phyloP scores from a whole-genome alignment of 108 stramenopile species.

The Cylindrotheca fusiformis region DNA sequence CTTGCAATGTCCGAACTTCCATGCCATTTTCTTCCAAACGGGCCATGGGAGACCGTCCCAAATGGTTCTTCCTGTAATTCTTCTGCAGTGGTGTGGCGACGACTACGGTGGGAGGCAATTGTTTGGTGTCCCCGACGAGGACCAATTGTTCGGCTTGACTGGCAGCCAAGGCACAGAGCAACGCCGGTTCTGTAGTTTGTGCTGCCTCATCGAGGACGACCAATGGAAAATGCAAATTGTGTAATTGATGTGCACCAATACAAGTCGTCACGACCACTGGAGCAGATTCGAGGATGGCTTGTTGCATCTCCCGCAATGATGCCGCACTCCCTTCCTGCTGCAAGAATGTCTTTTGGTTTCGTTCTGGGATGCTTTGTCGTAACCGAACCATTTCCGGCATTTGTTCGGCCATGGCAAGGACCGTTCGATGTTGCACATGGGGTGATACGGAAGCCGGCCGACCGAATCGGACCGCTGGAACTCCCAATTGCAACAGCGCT shows the following conservation, averaged over 20 bases:
- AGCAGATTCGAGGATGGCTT: slow-evolving; percentile 37
- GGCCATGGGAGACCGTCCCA: slow-evolving; percentile 71
- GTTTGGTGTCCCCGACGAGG: slow-evolving; percentile 66
- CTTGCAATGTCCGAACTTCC: slow-evolving; percentile 34
- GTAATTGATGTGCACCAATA: slow-evolving; percentile 63
- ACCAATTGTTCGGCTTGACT: slow-evolving; percentile 57
- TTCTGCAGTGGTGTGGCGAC: slow-evolving; percentile 30
- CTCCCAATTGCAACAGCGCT: slow-evolving; percentile 56
- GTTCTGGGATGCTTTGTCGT: slow-evolving; percentile 6
- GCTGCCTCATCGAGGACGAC: slow-evolving; percentile 77
- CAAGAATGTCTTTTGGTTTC: slow-evolving; percentile 4
- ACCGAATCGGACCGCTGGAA: slow-evolving; percentile 66
- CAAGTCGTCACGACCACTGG: slow-evolving; percentile 70
- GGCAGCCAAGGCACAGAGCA: slow-evolving; percentile 57
- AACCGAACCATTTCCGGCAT: slow-evolving; percentile 47
- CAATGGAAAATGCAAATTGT: slow-evolving; percentile 34
- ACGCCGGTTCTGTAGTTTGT: slow-evolving; percentile 74
- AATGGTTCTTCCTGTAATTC: slow-evolving; percentile 26
- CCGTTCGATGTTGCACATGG: slow-evolving; percentile 52
- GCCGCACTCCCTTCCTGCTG: slow-evolving; percentile 7
- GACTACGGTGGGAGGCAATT: slow-evolving; percentile 68
- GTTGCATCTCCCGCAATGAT: slow-evolving; percentile 31
- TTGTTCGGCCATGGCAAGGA: slow-evolving; percentile 53
- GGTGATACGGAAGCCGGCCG: slow-evolving; percentile 64
- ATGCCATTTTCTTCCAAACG: slow-evolving; percentile 54